Conservation (phyloP, 495 filamentous ascomycete genomes). For the Chaetomium tenue region DNA sequence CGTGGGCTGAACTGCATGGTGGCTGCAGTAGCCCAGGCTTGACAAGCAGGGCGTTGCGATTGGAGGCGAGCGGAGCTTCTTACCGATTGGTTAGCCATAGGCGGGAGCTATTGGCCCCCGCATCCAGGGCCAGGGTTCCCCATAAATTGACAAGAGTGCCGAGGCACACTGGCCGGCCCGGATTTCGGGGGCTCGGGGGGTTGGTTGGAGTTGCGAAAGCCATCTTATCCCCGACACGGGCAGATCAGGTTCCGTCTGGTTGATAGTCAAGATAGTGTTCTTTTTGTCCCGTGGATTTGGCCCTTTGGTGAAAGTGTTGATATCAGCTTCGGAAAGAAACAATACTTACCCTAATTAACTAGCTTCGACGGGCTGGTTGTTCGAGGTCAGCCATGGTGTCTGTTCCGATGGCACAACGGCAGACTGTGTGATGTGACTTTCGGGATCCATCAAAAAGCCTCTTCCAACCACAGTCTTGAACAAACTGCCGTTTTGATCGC, state of each 20-base stretch:
- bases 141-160: slow-evolving; percentile 17
- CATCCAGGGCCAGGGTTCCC: slow-evolving; percentile 26
- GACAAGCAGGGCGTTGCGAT: slow-evolving; percentile 1
- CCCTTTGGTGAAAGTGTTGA: neutral
- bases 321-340: neutral
- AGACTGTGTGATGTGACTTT: neutral
- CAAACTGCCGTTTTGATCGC: slow-evolving; percentile 2
- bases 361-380: neutral
- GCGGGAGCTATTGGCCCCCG: slow-evolving; percentile 20
- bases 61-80: neutral
- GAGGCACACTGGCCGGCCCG: slow-evolving; percentile 17
- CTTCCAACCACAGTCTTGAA: neutral
- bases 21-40: neutral
- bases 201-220: neutral
- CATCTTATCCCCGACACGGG: neutral
- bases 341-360: neutral
- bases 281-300: neutral
- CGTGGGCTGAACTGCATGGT: neutral
- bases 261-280: neutral
- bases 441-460: neutral
- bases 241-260: neutral
- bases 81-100: slow-evolving; percentile 16
- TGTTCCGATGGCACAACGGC: neutral
- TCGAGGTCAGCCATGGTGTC: neutral
- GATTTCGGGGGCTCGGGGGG: slow-evolving; percentile 7